Percentiles rank a stretch among this genome's conserved stretches.
Conservation (phyloP, 1,284 basidiomycete species). For the Marasmius tenuissimus region DNA sequence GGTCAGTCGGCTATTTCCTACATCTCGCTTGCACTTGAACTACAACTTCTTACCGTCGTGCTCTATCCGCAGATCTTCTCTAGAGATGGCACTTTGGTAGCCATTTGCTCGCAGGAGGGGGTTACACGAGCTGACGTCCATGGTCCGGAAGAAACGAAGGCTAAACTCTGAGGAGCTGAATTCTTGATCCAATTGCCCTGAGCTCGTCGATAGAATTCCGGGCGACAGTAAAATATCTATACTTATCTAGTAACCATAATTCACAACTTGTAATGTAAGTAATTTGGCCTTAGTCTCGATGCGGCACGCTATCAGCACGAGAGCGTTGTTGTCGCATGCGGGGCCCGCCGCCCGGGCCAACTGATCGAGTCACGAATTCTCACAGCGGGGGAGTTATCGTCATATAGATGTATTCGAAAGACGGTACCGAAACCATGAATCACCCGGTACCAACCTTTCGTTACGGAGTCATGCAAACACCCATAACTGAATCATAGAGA, state of each 20-base stretch:
- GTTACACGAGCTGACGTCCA: conserved; percentile 63
- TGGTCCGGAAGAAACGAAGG: conserved; percentile 25
- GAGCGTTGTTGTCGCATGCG: not conserved
- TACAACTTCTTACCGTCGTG: conserved; percentile 1
- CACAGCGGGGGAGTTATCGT: not conserved
- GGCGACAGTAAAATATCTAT: too few relatives aligned
- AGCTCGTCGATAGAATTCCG: too few relatives aligned
- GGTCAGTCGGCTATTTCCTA: conserved; percentile 36
- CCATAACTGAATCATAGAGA: not conserved
- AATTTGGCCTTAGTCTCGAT: too few relatives aligned
- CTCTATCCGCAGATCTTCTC: conserved; percentile 67
- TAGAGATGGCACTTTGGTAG: conserved; percentile 68
- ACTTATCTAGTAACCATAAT: too few relatives aligned
- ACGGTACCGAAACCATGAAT: too few relatives aligned
- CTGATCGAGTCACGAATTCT: not conserved
- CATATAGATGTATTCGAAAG: too few relatives aligned
- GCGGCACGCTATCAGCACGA: too few relatives aligned
- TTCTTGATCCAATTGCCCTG: too few relatives aligned
- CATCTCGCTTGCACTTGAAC: not conserved
- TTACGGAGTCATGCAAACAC: not conserved
- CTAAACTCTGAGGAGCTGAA: not conserved
- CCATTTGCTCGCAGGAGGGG: conserved; percentile 83
- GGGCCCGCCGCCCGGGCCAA: too few relatives aligned
- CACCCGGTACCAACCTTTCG: too few relatives aligned
- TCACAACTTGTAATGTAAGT: too few relatives aligned